phyloP scores from a whole-genome alignment of 2,329 filamentous ascomycete species.

The Fulvia fulva region DNA sequence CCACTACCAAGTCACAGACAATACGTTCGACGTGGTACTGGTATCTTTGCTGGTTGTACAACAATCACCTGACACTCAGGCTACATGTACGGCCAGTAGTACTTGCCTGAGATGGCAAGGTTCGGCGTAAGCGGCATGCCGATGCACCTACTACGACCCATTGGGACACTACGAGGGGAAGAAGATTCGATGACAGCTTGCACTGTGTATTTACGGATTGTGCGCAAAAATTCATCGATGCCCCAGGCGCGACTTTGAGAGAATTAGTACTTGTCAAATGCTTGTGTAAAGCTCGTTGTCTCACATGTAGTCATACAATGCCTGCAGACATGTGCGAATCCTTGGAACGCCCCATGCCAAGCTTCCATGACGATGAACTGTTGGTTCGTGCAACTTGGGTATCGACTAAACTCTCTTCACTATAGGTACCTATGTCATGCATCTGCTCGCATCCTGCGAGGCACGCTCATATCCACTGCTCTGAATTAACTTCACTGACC shows the following conservation, averaged over 20 bases:
- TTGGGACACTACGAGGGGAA: conserved; percentile 1
- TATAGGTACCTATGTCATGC: not conserved
- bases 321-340: not conserved
- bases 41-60: not conserved
- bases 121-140: conserved; percentile 1
- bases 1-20: not conserved
- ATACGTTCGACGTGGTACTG: not conserved
- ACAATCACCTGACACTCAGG: not conserved
- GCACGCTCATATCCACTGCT: not conserved
- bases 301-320: not conserved
- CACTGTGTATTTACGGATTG: too few relatives aligned
- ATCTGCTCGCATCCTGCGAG: not conserved
- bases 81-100: not conserved
- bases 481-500: not conserved
- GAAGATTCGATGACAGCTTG: conserved; percentile 1
- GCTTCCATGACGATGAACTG: not conserved
- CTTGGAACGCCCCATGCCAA: not conserved
- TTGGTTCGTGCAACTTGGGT: not conserved
- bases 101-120: not conserved
- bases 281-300: not conserved
- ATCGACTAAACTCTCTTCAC: not conserved
- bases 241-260: not conserved
- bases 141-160: not conserved
- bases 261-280: not conserved
- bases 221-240: not conserved